Evolutionary conservation across 1,284 basidiomycete species (phyloP).

Genomic region (Porphyrellus sp.): DNA sequence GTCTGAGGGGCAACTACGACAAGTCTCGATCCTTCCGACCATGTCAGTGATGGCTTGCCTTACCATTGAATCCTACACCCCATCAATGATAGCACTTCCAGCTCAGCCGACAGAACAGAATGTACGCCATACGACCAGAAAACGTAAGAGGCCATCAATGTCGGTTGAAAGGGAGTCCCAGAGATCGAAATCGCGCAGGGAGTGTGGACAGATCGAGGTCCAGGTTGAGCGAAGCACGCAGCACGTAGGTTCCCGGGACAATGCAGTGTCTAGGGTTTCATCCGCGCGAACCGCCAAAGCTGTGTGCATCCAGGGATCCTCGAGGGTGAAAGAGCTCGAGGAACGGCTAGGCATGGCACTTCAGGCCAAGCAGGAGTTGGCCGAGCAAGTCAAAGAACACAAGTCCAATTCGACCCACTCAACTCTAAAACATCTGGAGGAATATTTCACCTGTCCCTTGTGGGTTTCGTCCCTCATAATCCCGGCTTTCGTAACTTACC

Average conservation of each 20-base stretch:
- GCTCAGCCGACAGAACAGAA: background rate
- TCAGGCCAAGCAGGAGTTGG: conserved; percentile 41
- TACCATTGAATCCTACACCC: background rate
- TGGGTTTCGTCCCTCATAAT: conserved; percentile 11
- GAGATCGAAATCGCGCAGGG: conserved; percentile 8
- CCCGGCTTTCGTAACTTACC: conserved; percentile 12
- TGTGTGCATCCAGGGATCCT: conserved; percentile 2
- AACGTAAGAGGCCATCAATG: conserved; percentile 5
- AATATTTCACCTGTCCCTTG: conserved; percentile 45
- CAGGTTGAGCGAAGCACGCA: conserved; percentile 1
- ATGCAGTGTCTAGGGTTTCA: background rate
- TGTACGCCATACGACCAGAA: conserved; percentile 3
- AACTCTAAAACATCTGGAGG: conserved; percentile 51
- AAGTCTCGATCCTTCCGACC: background rate
- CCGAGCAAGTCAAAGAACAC: conserved; percentile 38
- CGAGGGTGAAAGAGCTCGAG: conserved; percentile 32
- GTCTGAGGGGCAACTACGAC: conserved; percentile 11
- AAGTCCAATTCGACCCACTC: conserved; percentile 34
- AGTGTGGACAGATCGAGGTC: conserved; percentile 15
- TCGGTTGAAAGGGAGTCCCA: background rate
- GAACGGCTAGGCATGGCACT: conserved; percentile 37
- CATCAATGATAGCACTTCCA: conserved; percentile 10
- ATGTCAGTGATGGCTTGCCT: conserved; percentile 11
- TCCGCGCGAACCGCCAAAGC: background rate
- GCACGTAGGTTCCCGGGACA: conserved; percentile 2